Evolutionary conservation across 176 grass and related monocot genomes (phyloP).

Genomic region (Juncus inflexus): DNA sequence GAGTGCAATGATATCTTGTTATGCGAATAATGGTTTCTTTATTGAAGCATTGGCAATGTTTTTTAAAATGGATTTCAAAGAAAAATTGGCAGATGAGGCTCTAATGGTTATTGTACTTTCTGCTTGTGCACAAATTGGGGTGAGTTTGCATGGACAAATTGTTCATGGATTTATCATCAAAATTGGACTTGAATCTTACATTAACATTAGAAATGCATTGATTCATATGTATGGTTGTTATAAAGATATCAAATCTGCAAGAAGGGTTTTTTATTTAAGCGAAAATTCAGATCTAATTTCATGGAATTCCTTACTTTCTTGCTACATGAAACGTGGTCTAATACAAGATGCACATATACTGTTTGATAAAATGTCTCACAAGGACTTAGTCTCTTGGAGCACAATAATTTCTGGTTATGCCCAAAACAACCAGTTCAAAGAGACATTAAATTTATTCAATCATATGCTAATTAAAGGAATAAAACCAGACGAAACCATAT

Average conservation of each 20-base stretch:
- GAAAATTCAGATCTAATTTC: slow-evolving; percentile 58
- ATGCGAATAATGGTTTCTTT: slow-evolving; percentile 55
- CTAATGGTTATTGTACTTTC: slow-evolving; percentile 66
- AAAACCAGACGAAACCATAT: slow-evolving; percentile 55
- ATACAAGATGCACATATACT: slow-evolving; percentile 48
- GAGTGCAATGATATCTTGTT: slow-evolving; percentile 76
- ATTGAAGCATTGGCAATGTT: slow-evolving; percentile 50
- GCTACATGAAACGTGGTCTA: slow-evolving; percentile 61
- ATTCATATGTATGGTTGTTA: slow-evolving; percentile 84
- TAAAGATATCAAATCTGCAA: slow-evolving; percentile 47
- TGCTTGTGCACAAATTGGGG: slow-evolving; percentile 37
- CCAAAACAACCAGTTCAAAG: slow-evolving; percentile 56
- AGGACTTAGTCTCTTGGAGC: slow-evolving; percentile 72
- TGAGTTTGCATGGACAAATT: slow-evolving; percentile 40
- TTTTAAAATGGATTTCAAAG: slow-evolving; percentile 36
- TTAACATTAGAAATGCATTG: slow-evolving; percentile 70
- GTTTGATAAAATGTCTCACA: slow-evolving; percentile 52
- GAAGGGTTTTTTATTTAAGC: slow-evolving; percentile 48
- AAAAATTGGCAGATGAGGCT: slow-evolving; percentile 50
- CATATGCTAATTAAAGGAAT: slow-evolving; percentile 51
- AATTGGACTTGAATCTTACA: slow-evolving; percentile 45
- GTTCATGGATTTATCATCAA: slow-evolving; percentile 53
- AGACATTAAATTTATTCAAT: slow-evolving; percentile 55
- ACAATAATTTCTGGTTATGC: slow-evolving; percentile 69
- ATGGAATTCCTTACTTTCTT: slow-evolving; percentile 77